Evolutionary conservation across 2,329 filamentous ascomycete species (phyloP).

Genomic region (Didymella pomorum): DNA sequence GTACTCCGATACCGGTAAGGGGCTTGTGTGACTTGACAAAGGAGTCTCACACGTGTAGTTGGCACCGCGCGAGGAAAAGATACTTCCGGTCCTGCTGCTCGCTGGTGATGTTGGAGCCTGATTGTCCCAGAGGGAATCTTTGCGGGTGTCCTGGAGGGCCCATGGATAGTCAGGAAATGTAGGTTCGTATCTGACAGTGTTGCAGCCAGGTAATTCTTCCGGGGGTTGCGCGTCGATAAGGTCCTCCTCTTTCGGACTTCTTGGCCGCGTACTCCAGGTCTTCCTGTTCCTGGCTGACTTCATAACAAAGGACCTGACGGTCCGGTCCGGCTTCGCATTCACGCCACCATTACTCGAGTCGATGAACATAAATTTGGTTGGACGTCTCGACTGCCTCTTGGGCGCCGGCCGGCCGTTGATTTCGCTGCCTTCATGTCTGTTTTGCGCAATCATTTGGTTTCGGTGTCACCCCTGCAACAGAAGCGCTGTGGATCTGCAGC

Average conservation of each 20-base stretch:
- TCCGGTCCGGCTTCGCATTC: slow-evolving; percentile 43
- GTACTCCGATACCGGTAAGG: slow-evolving; percentile 25
- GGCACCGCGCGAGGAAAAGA: slow-evolving; percentile 22
- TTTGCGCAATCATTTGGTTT: slow-evolving; percentile 25
- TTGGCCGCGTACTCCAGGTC: slow-evolving; percentile 45
- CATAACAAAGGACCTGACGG: slow-evolving; percentile 49
- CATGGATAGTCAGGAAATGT: not conserved
- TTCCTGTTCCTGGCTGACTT: slow-evolving; percentile 43
- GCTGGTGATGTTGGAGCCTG: slow-evolving; percentile 25
- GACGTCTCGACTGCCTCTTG: slow-evolving; percentile 25
- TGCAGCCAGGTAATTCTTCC: slow-evolving; percentile 1
- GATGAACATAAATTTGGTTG: slow-evolving; percentile 47
- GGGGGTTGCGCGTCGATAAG: slow-evolving; percentile 4
- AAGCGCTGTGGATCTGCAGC: slow-evolving; percentile 14
- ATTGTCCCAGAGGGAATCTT: slow-evolving; percentile 18
- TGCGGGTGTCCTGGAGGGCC: slow-evolving; percentile 3
- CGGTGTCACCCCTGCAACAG: slow-evolving; percentile 9
- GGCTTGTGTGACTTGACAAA: slow-evolving; percentile 25
- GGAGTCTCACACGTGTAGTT: slow-evolving; percentile 26
- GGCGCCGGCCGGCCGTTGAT: slow-evolving; percentile 2
- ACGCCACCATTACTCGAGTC: slow-evolving; percentile 41
- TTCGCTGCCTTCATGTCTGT: slow-evolving; percentile 6
- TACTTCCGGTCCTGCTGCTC: slow-evolving; percentile 29
- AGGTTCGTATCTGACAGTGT: not conserved
- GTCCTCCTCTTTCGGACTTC: slow-evolving; percentile 27